Evolutionary conservation across 441 rosid species (phyloP).

Genomic region (Francoa sonchifolia): DNA sequence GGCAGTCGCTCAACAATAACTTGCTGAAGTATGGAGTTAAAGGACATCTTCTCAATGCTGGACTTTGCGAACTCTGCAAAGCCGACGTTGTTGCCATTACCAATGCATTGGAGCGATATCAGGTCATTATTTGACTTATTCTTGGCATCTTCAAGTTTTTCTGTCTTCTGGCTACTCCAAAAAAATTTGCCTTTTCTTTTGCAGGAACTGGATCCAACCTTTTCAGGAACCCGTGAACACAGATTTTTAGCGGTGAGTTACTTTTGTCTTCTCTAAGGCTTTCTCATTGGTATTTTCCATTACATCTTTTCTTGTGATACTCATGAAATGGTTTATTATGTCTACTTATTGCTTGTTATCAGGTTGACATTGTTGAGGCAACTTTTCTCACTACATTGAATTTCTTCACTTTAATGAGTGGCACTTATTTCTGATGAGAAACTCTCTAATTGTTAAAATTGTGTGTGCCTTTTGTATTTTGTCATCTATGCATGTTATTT

Average conservation of each 20-base stretch:
- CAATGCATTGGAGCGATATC: constrained; percentile 83
- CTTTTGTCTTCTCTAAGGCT: no score
- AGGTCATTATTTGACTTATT: constrained; percentile 32
- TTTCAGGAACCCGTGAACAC: constrained; percentile 81
- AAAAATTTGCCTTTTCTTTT: constrained; percentile 12
- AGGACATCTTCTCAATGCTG: constrained; percentile 98
- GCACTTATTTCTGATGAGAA: no score
- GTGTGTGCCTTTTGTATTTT: no score
- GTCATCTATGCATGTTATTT: not conserved
- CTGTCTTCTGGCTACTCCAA: not conserved
- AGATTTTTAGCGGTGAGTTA: constrained; percentile 46
- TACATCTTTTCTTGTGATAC: no score
- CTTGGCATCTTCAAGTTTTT: not conserved
- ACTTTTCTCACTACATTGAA: no score
- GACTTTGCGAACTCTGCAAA: constrained; percentile 91
- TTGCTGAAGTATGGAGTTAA: constrained; percentile 94
- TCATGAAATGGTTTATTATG: no score
- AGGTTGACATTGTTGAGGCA: no score
- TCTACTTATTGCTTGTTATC: no score
- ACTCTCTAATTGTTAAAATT: not conserved
- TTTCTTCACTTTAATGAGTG: no score
- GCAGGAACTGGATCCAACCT: constrained; percentile 94
- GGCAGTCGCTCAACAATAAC: constrained; percentile 58
- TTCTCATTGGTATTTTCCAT: no score
- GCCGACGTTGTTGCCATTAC: constrained; percentile 75